A percentile compares a stretch with the other conserved stretches of the same genome.
phyloP scores from a whole-genome alignment of 176 grass and related monocot species.

The Juncus effusus region DNA sequence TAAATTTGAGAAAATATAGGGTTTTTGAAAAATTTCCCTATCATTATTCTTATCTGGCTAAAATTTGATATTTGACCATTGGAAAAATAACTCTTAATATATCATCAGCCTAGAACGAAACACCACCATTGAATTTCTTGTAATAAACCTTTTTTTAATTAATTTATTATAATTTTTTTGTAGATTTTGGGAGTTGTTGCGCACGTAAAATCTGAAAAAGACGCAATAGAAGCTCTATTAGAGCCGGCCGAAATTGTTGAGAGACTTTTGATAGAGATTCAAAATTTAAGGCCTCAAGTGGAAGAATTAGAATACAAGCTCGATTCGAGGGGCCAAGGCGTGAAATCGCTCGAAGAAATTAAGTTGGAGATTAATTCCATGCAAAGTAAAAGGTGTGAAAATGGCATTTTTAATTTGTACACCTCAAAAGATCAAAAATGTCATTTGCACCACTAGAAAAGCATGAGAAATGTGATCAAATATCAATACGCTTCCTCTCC shows the following conservation, averaged over 20 bases:
- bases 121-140: not conserved
- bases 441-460: not conserved
- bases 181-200: conserved; percentile 79
- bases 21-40: no score
- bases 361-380: conserved; percentile 61
- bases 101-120: conserved; percentile 1
- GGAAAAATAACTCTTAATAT: no score
- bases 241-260: conserved; percentile 48
- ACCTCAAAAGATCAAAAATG: not conserved
- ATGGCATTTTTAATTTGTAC: not conserved
- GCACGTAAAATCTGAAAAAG: conserved; percentile 73
- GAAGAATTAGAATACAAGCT: conserved; percentile 69
- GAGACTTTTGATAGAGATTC: conserved; percentile 48
- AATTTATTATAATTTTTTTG: conserved; percentile 27
- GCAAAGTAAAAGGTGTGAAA: conserved; percentile 67
- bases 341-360: conserved; percentile 74
- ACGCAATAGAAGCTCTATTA: conserved; percentile 60
- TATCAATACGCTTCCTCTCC: no score
- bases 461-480: no score
- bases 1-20: no score
- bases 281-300: conserved; percentile 48
- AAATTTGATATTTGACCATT: no score
- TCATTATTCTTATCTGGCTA: no score
- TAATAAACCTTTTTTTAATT: conserved; percentile 11
- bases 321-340: conserved; percentile 79